These are phyloP conservation scores for Gossypium anomalum DNA, from an alignment of 345 rosid genomes.

Conservation along the genomic window DNA sequence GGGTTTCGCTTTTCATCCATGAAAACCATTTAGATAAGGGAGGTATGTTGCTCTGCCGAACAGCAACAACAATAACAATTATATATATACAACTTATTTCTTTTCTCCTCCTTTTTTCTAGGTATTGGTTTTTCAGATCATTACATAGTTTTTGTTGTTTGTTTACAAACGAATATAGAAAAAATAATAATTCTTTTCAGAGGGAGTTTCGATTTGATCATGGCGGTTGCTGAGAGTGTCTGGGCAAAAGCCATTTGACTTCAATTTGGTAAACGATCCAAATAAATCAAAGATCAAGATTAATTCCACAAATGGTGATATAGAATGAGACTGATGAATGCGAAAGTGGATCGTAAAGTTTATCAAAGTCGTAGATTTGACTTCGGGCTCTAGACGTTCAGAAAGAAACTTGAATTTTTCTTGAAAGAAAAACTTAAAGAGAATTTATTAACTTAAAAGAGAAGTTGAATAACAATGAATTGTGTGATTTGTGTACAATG, in stretches of 20 bases:
- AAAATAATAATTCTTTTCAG: conserved; percentile 1
- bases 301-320: conserved; percentile 23
- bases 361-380: no score
- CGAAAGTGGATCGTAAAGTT: no score
- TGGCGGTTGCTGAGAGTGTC: conserved; percentile 94
- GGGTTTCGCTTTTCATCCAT: conserved; percentile 24
- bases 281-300: conserved; percentile 48
- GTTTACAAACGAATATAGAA: conserved; percentile 25
- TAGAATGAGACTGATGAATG: no score
- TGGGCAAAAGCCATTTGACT: conserved; percentile 52
- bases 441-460: no score
- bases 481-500: no score
- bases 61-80: neutral
- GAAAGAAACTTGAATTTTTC: no score
- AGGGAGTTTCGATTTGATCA: conserved; percentile 32
- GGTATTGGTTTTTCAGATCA: neutral
- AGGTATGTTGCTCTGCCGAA: conserved; percentile 24
- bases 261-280: conserved; percentile 37
- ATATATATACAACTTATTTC: neutral
- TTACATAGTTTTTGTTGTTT: neutral
- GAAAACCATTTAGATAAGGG: conserved; percentile 44
- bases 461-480: no score
- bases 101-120: neutral
- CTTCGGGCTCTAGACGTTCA: no score
- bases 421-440: no score